phyloP scores from a whole-genome alignment of 257 asterid genomes.

The Solanum lycopersicoides region DNA sequence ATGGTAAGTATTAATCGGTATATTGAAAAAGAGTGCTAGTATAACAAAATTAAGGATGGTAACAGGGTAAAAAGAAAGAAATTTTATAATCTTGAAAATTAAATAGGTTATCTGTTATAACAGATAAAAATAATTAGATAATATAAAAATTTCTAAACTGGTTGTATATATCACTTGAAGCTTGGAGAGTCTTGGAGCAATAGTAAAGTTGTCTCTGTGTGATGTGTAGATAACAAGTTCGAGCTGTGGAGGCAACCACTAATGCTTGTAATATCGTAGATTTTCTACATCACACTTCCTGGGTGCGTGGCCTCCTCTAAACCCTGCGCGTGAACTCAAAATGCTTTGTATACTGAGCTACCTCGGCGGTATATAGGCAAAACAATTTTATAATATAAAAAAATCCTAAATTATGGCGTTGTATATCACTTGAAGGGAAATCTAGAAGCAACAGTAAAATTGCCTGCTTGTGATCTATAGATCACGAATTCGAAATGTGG shows the following conservation, averaged over 20 bases:
- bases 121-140: fast-evolving
- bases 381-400: background rate
- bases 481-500: background rate
- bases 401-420: background rate
- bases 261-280: background rate
- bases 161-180: background rate
- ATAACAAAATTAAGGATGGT: background rate
- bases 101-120: background rate
- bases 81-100: background rate
- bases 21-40: no score
- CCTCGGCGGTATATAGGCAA: background rate
- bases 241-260: fast-evolving
- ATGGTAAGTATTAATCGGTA: background rate
- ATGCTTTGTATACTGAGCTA: background rate
- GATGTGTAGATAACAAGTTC: background rate
- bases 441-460: background rate
- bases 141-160: background rate
- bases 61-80: background rate
- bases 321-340: fast-evolving
- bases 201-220: background rate
- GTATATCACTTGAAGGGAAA: background rate
- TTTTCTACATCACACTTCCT: background rate
- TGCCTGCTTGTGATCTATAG: background rate
- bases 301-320: background rate
- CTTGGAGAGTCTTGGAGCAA: background rate